Evolutionary conservation across 805 yeast genomes (phyloP).

Genomic region (Groenewaldozyma salmanticensis): DNA sequence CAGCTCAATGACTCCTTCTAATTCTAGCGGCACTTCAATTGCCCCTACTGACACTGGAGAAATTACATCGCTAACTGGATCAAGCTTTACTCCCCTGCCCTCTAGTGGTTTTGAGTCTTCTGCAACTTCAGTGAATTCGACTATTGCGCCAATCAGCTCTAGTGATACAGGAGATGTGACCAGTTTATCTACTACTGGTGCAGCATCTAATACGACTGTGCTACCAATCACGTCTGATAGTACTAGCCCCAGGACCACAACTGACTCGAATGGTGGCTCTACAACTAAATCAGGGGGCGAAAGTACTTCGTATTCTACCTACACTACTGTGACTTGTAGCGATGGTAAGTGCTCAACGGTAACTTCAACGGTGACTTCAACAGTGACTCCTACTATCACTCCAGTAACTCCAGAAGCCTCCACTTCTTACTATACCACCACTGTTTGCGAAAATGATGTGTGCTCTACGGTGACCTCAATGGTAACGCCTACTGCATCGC

Average conservation of each 20-base stretch:
- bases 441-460: neutral
- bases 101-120: neutral
- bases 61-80: neutral
- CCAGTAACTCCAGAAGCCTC: neutral
- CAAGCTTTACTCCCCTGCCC: neutral
- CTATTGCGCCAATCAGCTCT: neutral
- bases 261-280: neutral
- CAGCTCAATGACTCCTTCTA: neutral
- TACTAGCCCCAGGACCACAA: neutral
- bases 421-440: neutral
- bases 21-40: neutral
- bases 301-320: neutral
- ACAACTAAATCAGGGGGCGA: neutral
- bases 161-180: neutral
- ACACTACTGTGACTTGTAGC: neutral
- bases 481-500: conserved; percentile 5
- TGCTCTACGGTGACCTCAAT: neutral
- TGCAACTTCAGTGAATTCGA: neutral
- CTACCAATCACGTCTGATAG: neutral
- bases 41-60: neutral
- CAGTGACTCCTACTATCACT: too few relatives aligned
- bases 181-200: neutral
- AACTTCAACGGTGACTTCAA: too few relatives aligned
- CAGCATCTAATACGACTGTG: neutral
- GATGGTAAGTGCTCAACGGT: too few relatives aligned